Conservation (phyloP, 306 rosid genomes). For the Pachyrhizus erosus region DNA sequence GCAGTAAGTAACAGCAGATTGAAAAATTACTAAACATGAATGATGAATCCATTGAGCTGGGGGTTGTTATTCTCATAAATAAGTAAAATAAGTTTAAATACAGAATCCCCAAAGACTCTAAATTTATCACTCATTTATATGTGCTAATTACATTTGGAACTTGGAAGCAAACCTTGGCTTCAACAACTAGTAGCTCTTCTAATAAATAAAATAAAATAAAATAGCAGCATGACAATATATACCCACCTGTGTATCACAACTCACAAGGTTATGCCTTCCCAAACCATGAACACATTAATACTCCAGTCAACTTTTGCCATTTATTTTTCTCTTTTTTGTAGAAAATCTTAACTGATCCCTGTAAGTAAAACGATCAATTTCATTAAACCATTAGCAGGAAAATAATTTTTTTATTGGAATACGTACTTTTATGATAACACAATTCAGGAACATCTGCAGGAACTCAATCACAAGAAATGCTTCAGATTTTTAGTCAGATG, state of each 20-base stretch:
- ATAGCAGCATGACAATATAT: no score
- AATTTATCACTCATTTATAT: no score
- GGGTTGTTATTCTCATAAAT: neutral
- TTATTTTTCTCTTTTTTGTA: neutral
- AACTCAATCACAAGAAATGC: neutral
- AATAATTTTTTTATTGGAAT: neutral
- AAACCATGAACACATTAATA: no score
- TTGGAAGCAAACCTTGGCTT: neutral
- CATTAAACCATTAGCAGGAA: neutral
- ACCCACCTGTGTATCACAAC: no score
- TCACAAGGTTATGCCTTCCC: no score
- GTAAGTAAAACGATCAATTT: neutral
- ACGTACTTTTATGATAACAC: neutral
- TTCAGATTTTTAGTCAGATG: no score
- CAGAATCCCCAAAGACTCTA: no score
- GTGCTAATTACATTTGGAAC: neutral
- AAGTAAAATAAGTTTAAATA: no score
- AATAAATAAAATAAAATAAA: no score
- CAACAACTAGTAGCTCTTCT: neutral
- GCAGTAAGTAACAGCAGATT: neutral
- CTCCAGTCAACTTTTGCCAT: neutral
- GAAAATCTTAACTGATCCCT: neutral
- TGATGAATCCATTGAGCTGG: neutral
- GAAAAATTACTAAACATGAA: neutral
- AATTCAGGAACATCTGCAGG: neutral